A percentile compares a stretch with the other conserved stretches of the same genome.
Evolutionary conservation across 192 early-diverging fungal genomes (phyloP).

Genomic region (Gonapodya prolifera): DNA sequence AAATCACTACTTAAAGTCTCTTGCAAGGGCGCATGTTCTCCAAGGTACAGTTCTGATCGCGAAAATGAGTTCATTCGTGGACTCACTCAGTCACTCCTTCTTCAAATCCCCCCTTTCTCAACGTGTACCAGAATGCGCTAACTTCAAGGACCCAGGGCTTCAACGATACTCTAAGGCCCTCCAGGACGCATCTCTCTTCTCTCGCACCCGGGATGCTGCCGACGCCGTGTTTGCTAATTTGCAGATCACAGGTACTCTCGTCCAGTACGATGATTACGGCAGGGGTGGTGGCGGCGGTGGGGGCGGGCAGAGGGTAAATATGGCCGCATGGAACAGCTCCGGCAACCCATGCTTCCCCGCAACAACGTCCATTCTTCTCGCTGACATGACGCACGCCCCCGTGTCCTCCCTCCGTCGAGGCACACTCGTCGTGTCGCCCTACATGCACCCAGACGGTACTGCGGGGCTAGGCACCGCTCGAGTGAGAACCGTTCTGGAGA

Average conservation of each 20-base stretch:
- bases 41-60: constrained; percentile 15
- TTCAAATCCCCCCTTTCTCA: constrained; percentile 12
- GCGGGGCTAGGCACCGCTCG: background rate
- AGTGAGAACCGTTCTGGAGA: background rate
- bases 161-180: constrained; percentile 18
- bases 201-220: too few relatives aligned
- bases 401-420: constrained; percentile 10
- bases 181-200: too few relatives aligned
- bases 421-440: constrained; percentile 3
- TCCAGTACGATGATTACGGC: too few relatives aligned
- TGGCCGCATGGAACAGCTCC: background rate
- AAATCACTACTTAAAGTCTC: background rate
- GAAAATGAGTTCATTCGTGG: constrained; percentile 6
- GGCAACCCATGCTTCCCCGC: background rate
- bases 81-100: constrained; percentile 20
- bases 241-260: background rate
- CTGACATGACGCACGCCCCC: background rate
- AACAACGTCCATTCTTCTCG: constrained; percentile 6
- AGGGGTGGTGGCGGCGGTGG: too few relatives aligned
- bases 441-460: background rate
- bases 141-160: constrained; percentile 25
- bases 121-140: constrained; percentile 11
- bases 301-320: background rate
- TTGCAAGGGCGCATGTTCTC: constrained; percentile 9
- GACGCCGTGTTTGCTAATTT: too few relatives aligned